A percentile compares a stretch with the other conserved stretches of the same genome.
Conservation (phyloP, 345 rosid genomes). For the Alliaria petiolata region DNA sequence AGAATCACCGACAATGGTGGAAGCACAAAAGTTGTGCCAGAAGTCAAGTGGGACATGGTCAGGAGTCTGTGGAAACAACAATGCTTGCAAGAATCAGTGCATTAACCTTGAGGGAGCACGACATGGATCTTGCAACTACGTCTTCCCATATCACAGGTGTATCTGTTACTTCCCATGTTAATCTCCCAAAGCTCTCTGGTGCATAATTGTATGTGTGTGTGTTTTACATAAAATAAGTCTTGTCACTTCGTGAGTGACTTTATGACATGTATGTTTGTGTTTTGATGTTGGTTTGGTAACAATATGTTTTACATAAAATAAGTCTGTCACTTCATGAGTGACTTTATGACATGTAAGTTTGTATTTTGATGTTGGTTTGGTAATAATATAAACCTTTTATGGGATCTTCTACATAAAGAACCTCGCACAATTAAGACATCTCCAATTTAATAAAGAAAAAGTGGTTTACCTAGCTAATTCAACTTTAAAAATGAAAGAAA, state of each 20-base stretch:
- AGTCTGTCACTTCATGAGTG: no score
- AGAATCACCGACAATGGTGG: slow-evolving; percentile 13
- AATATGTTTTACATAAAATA: neutral
- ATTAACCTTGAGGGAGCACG: slow-evolving; percentile 33
- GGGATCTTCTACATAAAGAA: no score
- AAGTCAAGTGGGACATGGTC: slow-evolving; percentile 14
- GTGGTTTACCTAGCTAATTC: no score
- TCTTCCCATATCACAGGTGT: neutral
- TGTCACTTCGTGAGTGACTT: neutral
- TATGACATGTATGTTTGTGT: neutral
- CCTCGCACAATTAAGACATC: no score
- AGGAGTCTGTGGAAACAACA: slow-evolving; percentile 6
- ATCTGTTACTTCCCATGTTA: slow-evolving; percentile 1
- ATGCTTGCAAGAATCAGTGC: slow-evolving; percentile 2
- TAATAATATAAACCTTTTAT: no score
- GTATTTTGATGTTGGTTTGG: no score
- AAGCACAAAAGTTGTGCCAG: slow-evolving; percentile 16
- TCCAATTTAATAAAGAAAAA: no score
- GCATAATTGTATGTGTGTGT: neutral
- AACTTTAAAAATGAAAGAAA: no score
- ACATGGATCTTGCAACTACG: slow-evolving; percentile 13
- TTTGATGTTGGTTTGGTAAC: neutral
- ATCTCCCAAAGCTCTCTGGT: neutral
- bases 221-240: neutral
- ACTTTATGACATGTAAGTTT: no score